Conservation (phyloP, 495 filamentous ascomycete genomes). For the Sporormia fimetaria region DNA sequence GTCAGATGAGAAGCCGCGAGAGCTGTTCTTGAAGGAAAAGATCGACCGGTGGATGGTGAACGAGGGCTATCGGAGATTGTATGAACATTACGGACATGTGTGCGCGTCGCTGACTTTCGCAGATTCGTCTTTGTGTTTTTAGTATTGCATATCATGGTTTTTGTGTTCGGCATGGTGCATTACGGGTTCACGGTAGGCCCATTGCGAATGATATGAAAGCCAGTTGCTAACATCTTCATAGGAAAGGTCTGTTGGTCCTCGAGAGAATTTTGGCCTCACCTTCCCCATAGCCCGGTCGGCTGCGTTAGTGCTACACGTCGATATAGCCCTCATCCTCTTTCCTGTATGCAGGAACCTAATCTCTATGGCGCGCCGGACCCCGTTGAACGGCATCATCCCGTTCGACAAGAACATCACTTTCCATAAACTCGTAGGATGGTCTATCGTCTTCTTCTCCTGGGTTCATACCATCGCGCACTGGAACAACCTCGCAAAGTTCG, state of each 20-base stretch:
- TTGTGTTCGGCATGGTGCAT: conserved; percentile 64
- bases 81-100: conserved; percentile 24
- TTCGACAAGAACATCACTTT: conserved; percentile 75
- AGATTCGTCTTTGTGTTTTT: conserved; percentile 64
- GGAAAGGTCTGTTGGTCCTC: conserved; percentile 51
- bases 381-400: conserved; percentile 65
- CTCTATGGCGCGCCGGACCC: conserved; percentile 60
- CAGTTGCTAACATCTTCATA: conserved; percentile 3
- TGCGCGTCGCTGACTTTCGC: conserved; percentile 9
- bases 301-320: conserved; percentile 61
- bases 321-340: conserved; percentile 63
- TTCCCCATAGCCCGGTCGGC: conserved; percentile 61
- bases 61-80: conserved; percentile 65
- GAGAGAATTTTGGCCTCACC: conserved; percentile 54
- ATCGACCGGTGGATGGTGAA: conserved; percentile 59
- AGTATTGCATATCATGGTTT: conserved; percentile 54
- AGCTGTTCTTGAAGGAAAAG: conserved; percentile 42
- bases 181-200: conserved; percentile 48
- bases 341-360: conserved; percentile 71
- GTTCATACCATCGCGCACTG: conserved; percentile 71
- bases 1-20: conserved; percentile 49
- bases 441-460: conserved; percentile 71
- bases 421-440: conserved; percentile 70
- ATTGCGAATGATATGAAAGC: neutral
- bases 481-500: conserved; percentile 67